Evolutionary conservation across 2,329 filamentous ascomycete species (phyloP).

Genomic region (Ophiosphaerella korrae): DNA sequence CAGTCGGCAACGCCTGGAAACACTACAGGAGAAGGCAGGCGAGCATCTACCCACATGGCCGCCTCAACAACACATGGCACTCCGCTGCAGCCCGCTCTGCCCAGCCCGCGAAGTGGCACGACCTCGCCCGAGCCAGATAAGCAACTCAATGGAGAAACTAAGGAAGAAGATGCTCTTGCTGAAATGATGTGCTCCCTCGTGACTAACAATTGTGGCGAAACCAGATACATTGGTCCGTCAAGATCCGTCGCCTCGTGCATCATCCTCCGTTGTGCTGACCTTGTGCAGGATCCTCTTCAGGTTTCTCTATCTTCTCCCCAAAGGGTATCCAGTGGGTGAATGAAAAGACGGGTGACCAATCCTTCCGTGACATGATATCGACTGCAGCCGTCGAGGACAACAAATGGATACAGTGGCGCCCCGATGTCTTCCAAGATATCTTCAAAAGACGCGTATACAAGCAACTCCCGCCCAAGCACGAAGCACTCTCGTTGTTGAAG

Average conservation of each 20-base stretch:
- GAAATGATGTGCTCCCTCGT: constrained; percentile 99
- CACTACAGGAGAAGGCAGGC: constrained; percentile 39
- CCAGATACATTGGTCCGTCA: constrained; percentile 83
- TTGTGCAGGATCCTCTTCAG: constrained; percentile 81
- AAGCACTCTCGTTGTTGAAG: constrained; percentile 83
- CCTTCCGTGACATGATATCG: constrained; percentile 94
- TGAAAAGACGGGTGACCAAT: constrained; percentile 92
- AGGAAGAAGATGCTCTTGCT: constrained; percentile 82
- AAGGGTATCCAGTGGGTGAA: constrained; percentile 99
- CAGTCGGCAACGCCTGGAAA: constrained; percentile 27
- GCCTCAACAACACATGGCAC: constrained; percentile 41
- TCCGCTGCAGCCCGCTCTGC: constrained; percentile 52
- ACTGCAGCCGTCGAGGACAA: constrained; percentile 85
- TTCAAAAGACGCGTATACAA: constrained; percentile 86
- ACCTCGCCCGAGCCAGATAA: constrained; percentile 57
- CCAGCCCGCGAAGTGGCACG: constrained; percentile 57
- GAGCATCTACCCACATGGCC: constrained; percentile 29
- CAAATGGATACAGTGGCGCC: constrained; percentile 97
- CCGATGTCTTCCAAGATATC: constrained; percentile 93
- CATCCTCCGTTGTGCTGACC: constrained; percentile 17
- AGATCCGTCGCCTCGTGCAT: background rate
- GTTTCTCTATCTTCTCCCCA: constrained; percentile 97
- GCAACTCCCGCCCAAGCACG: constrained; percentile 80
- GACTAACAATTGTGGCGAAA: constrained; percentile 93
- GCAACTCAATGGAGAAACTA: constrained; percentile 49